phyloP scores from a whole-genome alignment of 2,329 filamentous ascomycete species.

The Colletotrichum godetiae region DNA sequence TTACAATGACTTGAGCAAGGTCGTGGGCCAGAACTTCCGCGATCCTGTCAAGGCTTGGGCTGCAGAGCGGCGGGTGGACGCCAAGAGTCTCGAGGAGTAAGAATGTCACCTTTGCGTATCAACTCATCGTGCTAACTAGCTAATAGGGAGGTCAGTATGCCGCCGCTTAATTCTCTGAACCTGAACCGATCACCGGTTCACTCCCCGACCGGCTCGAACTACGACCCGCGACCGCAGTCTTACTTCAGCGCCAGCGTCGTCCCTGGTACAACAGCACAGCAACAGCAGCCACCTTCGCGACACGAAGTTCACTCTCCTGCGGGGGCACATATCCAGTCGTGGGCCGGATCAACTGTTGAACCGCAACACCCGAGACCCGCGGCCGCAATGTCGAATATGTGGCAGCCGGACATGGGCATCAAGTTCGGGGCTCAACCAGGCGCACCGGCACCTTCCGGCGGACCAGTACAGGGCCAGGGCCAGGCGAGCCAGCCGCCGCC shows the following conservation, averaged over 20 bases:
- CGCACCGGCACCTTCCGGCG: slow-evolving; percentile 38
- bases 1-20: slow-evolving; percentile 93
- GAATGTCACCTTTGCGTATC: slow-evolving; percentile 43
- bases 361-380: slow-evolving; percentile 67
- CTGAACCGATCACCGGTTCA: slow-evolving; percentile 45
- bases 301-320: slow-evolving; percentile 45
- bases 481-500: slow-evolving; percentile 33
- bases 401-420: slow-evolving; percentile 85
- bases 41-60: slow-evolving; percentile 83
- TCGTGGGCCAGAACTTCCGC: slow-evolving; percentile 82
- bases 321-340: slow-evolving; percentile 69
- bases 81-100: slow-evolving; percentile 80
- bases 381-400: slow-evolving; percentile 64
- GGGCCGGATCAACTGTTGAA: slow-evolving; percentile 62
- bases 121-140: slow-evolving; percentile 15
- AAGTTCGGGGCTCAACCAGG: slow-evolving; percentile 70
- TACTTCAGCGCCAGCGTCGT: slow-evolving; percentile 35
- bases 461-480: slow-evolving; percentile 35
- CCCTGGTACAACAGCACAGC: slow-evolving; percentile 27
- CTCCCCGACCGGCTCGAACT: slow-evolving; percentile 34
- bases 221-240: slow-evolving; percentile 35
- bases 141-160: slow-evolving; percentile 63
- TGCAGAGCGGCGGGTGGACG: slow-evolving; percentile 83
- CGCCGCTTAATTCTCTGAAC: slow-evolving; percentile 58
- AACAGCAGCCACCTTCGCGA: slow-evolving; percentile 19